Evolutionary conservation across 129 eudicot genomes (phyloP).

Genomic region (Artemisia tridentata): DNA sequence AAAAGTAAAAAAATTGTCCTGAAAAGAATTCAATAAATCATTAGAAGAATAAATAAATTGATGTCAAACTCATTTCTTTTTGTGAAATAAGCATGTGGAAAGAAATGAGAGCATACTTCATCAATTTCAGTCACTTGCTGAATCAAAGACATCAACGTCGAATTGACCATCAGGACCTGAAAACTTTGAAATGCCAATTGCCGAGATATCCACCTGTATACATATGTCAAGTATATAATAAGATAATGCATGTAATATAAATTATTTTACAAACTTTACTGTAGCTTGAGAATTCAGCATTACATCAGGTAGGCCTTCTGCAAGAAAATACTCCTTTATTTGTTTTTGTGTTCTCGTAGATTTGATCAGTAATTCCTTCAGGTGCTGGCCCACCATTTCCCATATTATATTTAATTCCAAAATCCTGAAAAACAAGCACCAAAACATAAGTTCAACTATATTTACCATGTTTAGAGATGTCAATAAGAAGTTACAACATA

Average conservation of each 20-base stretch:
- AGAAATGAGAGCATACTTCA: constrained; percentile 64
- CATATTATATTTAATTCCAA: constrained; percentile 98
- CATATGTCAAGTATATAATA: constrained; percentile 22
- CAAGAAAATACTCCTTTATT: constrained; percentile 89
- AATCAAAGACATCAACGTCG: constrained; percentile 89
- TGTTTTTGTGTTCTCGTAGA: constrained; percentile 81
- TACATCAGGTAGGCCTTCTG: constrained; percentile 95
- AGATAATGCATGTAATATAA: not conserved
- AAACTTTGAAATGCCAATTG: constrained; percentile 66
- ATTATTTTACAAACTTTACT: not conserved
- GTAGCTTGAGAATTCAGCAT: constrained; percentile 11
- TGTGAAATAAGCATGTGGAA: constrained; percentile 8
- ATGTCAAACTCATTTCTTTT: not conserved
- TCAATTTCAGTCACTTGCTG: constrained; percentile 79
- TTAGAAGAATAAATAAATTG: constrained; percentile 12
- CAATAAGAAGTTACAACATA: constrained; percentile 26
- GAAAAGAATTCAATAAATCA: constrained; percentile 23
- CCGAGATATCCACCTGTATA: constrained; percentile 76
- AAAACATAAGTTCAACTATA: not conserved
- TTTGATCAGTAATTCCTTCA: constrained; percentile 90
- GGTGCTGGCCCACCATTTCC: constrained; percentile 99
- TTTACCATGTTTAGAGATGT: not conserved
- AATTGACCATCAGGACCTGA: constrained; percentile 89
- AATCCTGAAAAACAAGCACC: constrained; percentile 57
- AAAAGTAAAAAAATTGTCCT: constrained; percentile 92